Conservation (phyloP, 352 stramenopile genomes). For the Globisporangium viniferum region DNA sequence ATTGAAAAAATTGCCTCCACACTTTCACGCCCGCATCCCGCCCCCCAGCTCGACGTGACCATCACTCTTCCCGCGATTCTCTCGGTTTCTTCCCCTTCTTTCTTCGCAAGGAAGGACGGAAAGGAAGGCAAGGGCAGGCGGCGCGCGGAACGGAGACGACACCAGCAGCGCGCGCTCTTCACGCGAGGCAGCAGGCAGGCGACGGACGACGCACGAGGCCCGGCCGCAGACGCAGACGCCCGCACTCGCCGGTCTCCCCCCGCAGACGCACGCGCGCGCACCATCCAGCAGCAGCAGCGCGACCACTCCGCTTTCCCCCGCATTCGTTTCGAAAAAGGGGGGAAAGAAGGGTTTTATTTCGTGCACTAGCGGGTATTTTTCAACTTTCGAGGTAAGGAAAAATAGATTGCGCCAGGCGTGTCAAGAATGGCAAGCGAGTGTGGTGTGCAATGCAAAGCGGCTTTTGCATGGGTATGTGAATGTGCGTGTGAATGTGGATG, state of each 20-base stretch:
- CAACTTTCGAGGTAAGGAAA: slow-evolving; percentile 9
- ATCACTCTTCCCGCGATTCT: slow-evolving; percentile 28
- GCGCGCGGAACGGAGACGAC: slow-evolving; percentile 3
- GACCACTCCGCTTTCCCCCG: neutral
- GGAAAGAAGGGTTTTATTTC: slow-evolving; percentile 11
- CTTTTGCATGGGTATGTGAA: neutral
- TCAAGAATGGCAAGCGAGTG: slow-evolving; percentile 4
- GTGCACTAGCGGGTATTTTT: slow-evolving; percentile 4
- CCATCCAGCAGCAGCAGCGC: neutral
- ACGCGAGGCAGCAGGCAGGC: neutral
- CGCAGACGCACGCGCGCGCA: neutral
- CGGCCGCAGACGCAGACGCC: neutral
- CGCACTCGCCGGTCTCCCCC: neutral
- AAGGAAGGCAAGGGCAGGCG: neutral
- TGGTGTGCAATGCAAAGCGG: neutral
- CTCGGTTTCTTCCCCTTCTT: slow-evolving; percentile 18
- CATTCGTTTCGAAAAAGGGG: slow-evolving; percentile 8
- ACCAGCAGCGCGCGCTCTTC: slow-evolving; percentile 1
- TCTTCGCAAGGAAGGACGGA: neutral
- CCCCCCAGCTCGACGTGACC: slow-evolving; percentile 18
- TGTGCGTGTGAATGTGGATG: neutral
- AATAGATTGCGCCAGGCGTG: slow-evolving; percentile 1
- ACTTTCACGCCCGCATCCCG: slow-evolving; percentile 10
- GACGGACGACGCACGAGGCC: neutral
- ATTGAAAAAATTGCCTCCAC: neutral